phyloP scores from a whole-genome alignment of 2,329 filamentous ascomycete species.

The Paecilomyces variotii region DNA sequence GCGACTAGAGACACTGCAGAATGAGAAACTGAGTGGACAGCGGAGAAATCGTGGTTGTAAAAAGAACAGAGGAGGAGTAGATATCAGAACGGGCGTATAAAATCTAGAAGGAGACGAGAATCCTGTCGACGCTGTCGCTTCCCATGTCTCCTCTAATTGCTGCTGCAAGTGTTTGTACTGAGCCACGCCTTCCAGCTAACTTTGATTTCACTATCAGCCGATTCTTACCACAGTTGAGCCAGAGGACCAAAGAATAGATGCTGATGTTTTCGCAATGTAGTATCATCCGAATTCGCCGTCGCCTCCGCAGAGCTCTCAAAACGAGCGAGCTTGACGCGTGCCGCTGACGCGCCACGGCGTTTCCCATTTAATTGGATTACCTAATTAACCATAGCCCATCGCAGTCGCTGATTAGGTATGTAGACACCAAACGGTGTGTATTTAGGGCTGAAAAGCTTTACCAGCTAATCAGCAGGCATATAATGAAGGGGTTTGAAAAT shows the following conservation, averaged over 20 bases:
- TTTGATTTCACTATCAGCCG: background rate
- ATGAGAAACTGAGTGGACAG: background rate
- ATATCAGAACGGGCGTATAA: background rate
- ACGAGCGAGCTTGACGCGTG: conserved; percentile 25
- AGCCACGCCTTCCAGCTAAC: background rate
- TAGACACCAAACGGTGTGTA: too few relatives aligned
- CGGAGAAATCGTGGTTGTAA: background rate
- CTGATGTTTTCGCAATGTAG: background rate
- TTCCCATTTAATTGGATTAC: conserved; percentile 13
- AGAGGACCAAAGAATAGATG: background rate
- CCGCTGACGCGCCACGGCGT: conserved; percentile 15
- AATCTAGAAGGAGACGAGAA: background rate
- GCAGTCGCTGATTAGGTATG: too few relatives aligned
- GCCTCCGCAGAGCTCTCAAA: conserved; percentile 9
- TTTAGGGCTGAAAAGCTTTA: too few relatives aligned
- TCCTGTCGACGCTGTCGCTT: background rate
- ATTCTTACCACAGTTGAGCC: background rate
- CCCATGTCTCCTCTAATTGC: background rate
- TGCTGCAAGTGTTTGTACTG: background rate
- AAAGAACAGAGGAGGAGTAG: background rate
- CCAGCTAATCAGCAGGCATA: too few relatives aligned
- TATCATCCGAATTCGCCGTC: background rate
- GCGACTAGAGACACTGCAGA: background rate
- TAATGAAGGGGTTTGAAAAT: too few relatives aligned
- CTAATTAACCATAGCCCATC: background rate